Percentiles rank a stretch among this genome's conserved stretches.
phyloP scores from a whole-genome alignment of 257 asterid species.

The Jacaranda copaia region DNA sequence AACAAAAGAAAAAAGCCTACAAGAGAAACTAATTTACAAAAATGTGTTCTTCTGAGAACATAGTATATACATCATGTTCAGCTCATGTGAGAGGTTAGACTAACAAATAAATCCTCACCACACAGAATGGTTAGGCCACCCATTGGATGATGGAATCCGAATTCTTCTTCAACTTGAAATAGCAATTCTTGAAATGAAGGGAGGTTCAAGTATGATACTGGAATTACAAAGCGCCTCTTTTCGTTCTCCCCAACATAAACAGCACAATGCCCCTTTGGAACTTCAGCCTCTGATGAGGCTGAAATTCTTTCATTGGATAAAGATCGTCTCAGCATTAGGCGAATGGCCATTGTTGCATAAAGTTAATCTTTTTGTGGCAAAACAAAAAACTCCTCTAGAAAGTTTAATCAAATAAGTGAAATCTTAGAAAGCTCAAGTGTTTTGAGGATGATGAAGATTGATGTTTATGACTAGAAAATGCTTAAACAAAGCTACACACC shows the following conservation, averaged over 20 bases:
- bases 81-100: conserved; percentile 40
- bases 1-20: conserved; percentile 16
- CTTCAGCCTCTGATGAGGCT: conserved; percentile 28
- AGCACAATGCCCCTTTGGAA: conserved; percentile 50
- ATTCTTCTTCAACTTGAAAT: conserved; percentile 34
- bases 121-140: conserved; percentile 61
- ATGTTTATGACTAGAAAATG: too few relatives aligned
- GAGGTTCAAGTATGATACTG: conserved; percentile 30
- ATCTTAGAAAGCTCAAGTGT: too few relatives aligned
- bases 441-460: too few relatives aligned
- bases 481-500: too few relatives aligned
- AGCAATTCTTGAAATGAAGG: conserved; percentile 36
- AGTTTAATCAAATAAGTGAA: too few relatives aligned
- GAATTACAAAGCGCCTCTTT: conserved; percentile 31
- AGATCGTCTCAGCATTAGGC: conserved; percentile 37
- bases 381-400: background rate
- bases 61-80: background rate
- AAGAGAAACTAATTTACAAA: too few relatives aligned
- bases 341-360: conserved; percentile 38
- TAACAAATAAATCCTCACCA: conserved; percentile 48
- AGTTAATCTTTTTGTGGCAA: background rate
- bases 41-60: too few relatives aligned
- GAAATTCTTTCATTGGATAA: conserved; percentile 33
- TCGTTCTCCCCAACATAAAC: conserved; percentile 46
- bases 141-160: conserved; percentile 37